phyloP scores from a whole-genome alignment of 495 filamentous ascomycete species.

The Penicillium canariense region DNA sequence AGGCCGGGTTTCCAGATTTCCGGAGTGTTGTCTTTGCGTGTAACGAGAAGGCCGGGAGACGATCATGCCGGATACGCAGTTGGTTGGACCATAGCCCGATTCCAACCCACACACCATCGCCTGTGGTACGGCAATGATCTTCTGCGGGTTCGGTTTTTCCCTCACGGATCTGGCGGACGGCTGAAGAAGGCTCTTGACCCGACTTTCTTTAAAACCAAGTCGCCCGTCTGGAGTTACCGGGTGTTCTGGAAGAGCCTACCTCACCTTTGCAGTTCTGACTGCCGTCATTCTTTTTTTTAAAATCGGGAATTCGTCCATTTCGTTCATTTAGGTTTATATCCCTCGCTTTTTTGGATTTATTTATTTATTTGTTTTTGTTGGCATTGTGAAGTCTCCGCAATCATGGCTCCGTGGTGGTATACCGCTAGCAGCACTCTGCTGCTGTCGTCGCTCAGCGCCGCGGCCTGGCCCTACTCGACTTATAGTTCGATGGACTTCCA shows the following conservation, averaged over 20 bases:
- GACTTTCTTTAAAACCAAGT: slow-evolving; percentile 1
- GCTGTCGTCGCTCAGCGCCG: slow-evolving; percentile 19
- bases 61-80: not conserved
- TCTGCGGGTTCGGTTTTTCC: slow-evolving; percentile 5
- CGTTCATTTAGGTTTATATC: not conserved
- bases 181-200: not conserved
- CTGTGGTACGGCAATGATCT: slow-evolving; percentile 17
- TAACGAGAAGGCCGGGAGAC: not conserved
- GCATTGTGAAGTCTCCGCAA: not conserved
- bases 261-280: slow-evolving; percentile 7
- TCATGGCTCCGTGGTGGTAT: slow-evolving; percentile 19
- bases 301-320: too few relatives aligned
- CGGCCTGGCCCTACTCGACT: slow-evolving; percentile 29
- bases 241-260: not conserved
- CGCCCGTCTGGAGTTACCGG: not conserved
- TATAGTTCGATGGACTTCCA: slow-evolving; percentile 27
- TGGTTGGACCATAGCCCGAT: slow-evolving; percentile 10
- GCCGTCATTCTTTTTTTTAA: slow-evolving; percentile 12
- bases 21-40: not conserved
- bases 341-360: not conserved
- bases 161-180: not conserved
- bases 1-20: slow-evolving; percentile 7
- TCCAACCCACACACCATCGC: slow-evolving; percentile 1
- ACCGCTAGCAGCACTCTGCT: slow-evolving; percentile 28
- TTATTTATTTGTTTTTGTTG: not conserved